Evolutionary conservation across 2,329 filamentous ascomycete species (phyloP), one percentile per base, ranked within the genome.

Genomic region (Hymenoscyphus occultus): DNA sequence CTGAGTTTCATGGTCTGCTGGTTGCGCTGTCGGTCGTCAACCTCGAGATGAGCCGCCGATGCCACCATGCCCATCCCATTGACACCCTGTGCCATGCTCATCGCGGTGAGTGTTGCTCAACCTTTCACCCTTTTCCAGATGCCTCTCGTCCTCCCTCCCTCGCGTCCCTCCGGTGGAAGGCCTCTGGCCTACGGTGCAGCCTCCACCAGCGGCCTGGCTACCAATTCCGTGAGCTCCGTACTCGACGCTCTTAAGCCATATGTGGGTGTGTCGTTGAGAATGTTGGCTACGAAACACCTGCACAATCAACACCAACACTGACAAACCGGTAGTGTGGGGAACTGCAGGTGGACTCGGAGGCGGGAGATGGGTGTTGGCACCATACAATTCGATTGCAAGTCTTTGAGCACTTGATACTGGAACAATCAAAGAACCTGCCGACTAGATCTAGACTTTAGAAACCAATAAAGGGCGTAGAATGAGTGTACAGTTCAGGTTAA

Each of bases 1-100:
- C 67, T 71, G 67, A 74, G 72, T 61, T 72, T 74, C 70, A 71
- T 72, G 60, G 67, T 48, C 54, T 60, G 64, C 12, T 65, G 60
- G 28, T 60, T 73, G 59, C 69, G 63, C 59, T 73, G 72, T 45
- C 67, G 69, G n/a, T 58, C 60, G 31, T 68, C 66, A 51, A 65
- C 63, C 61, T 70, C 61, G 22, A 61, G 63, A 57, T 58, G 59
- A 1, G 65, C 57, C 6, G 64, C 45, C 57, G 62, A 66, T 48
- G 42, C 42, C 45, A 64, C 70, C 57, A 62, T 61, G 22, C 28
- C 28, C 35, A 35, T 35, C 35, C 68, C 71, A 70, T 68, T 66
- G 59, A 67, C 59, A 40, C 70, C 71, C 66, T 71, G 65, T 56
- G 65, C 68, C 68, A 70, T 67, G 56, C 63, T 71, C 70, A 71